Evolutionary conservation across 2,329 filamentous ascomycete species (phyloP), one percentile per base, ranked within the genome.

Genomic region (Ophiostoma tasmaniense): DNA sequence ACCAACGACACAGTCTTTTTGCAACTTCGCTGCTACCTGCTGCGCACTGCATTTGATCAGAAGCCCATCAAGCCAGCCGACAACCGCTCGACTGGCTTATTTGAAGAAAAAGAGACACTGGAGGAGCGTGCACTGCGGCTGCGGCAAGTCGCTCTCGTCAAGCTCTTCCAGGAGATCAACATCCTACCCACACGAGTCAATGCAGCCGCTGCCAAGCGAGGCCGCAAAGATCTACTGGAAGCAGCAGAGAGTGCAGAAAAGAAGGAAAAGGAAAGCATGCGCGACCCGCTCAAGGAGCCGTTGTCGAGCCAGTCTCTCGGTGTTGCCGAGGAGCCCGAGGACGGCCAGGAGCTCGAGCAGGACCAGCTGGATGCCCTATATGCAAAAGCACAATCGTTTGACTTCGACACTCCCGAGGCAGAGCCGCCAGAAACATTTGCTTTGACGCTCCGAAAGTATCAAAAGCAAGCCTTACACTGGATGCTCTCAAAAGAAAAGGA

Each of bases 1-100:
- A 95, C 93, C 10, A 97, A 96, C 75, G 95, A 99, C 74, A 98
- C 93, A 0, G 85, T 99, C n/a, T 96, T 94, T 74, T 78, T 99
- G 7, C 95, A 99, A 77, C 79, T 99, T 62, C 85, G 86, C 68
- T 95, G 90, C 75, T 96, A 85, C 68, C 77, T 99, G 52, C 82
- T 95, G 20, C 86, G 82, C 70, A 86, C 86, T 22, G 90, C 92
- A 0, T 98, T 99, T 74, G 84, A 89, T 66, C 83, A 82, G 61
- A 82, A 81, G 3, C 82, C 82, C 2, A 88, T 93, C 67, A 81
- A 86, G 61, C 83, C 87, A 64, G 83, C 87, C 0, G 83, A 87
- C 66, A 95, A 97, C 74, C 84, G 92, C 52, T 85, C 87, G 1
- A 87, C 87, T 10, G 88, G 87, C 0, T 79, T 94, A 8, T 97